These are phyloP conservation scores for Tuber umbilicatum DNA, from an alignment of 495 filamentous ascomycete genomes.

Conservation along the genomic window DNA sequence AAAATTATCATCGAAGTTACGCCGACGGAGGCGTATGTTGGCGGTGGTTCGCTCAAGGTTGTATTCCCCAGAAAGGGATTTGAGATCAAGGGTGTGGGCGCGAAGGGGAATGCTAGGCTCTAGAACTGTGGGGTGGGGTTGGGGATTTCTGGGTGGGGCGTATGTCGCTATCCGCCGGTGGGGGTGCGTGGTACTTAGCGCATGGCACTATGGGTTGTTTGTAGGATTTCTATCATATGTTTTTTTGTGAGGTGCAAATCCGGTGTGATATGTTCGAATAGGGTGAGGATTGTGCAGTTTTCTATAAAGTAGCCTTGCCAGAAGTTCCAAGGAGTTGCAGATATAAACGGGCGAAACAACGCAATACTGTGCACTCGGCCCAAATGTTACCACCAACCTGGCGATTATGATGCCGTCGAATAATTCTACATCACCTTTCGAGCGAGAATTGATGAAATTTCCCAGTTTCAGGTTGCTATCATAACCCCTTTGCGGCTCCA, in stretches of 20 bases:
- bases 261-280: background rate
- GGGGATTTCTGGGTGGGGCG: background rate
- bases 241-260: background rate
- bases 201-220: background rate
- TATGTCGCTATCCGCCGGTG: background rate
- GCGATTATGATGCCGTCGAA: background rate
- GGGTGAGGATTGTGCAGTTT: background rate
- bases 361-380: too few relatives aligned
- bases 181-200: background rate
- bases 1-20: constrained; percentile 52
- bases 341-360: background rate
- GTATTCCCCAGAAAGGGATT: constrained; percentile 56
- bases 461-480: background rate
- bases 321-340: background rate
- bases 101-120: constrained; percentile 15
- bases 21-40: constrained; percentile 43
- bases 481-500: background rate
- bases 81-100: constrained; percentile 41
- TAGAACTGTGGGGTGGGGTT: constrained; percentile 7
- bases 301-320: background rate
- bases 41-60: constrained; percentile 43
- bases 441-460: background rate
- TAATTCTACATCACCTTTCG: background rate
- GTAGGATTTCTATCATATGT: background rate
- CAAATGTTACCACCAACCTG: background rate